Percentiles rank a stretch among this genome's conserved stretches.
These are phyloP conservation scores for Fusarium coicis DNA, from an alignment of 2,329 filamentous ascomycete species.

Conservation along the genomic window DNA sequence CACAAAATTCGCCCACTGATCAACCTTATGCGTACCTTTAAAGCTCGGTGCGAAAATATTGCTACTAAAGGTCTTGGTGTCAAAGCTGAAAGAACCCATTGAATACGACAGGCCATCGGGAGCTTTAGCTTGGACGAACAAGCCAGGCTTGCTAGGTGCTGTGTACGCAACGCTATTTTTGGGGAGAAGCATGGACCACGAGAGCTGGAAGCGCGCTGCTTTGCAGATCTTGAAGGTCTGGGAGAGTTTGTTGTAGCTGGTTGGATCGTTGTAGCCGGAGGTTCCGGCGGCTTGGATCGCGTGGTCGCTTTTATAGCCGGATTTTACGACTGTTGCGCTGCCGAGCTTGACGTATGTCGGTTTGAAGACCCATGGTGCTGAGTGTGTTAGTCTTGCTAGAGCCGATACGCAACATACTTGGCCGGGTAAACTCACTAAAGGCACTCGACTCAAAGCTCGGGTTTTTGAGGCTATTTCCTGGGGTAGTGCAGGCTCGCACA, in stretches of 20 bases:
- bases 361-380: background rate
- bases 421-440: background rate
- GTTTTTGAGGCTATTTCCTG: background rate
- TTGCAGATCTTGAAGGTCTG: constrained; percentile 13
- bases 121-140: background rate
- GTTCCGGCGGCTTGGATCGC: background rate
- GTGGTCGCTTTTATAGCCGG: background rate
- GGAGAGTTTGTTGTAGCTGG: background rate
- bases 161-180: background rate
- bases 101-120: background rate
- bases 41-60: background rate
- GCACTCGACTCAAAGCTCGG: background rate
- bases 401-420: accelerated
- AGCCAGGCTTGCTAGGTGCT: background rate
- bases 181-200: constrained; percentile 1
- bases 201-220: background rate
- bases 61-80: background rate
- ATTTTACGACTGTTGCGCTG: background rate
- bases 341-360: background rate
- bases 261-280: background rate
- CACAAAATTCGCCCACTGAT: background rate
- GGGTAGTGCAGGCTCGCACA: background rate
- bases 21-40: background rate
- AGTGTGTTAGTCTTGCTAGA: accelerated
- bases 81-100: background rate